phyloP scores from a whole-genome alignment of 768 basidiomycete species.

The Neoboletus brunneissimus region DNA sequence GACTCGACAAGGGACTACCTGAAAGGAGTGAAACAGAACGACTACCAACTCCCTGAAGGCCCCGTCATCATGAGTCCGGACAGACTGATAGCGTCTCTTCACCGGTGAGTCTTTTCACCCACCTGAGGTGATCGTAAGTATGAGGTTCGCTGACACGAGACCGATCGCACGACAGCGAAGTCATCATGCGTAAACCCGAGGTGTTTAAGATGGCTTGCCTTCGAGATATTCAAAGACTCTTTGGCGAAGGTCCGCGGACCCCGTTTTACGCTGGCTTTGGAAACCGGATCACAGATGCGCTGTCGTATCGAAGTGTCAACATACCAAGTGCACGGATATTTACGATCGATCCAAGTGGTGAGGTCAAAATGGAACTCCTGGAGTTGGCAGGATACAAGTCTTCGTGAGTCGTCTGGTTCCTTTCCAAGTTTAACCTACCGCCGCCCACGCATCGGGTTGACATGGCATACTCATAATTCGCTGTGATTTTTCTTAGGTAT shows the following conservation, averaged over 20 bases:
- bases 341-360: conserved; percentile 92
- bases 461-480: not conserved
- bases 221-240: conserved; percentile 89
- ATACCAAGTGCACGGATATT: conserved; percentile 94
- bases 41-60: conserved; percentile 95
- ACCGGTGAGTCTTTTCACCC: conserved; percentile 61
- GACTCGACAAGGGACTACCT: conserved; percentile 95
- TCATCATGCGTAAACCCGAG: conserved; percentile 98
- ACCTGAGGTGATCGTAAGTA: not conserved
- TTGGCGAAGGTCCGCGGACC: conserved; percentile 65
- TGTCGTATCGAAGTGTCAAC: conserved; percentile 96
- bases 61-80: conserved; percentile 99
- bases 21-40: conserved; percentile 90
- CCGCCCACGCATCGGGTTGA: not conserved
- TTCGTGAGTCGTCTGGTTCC: conserved; percentile 52
- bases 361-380: conserved; percentile 96
- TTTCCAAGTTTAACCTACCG: not conserved
- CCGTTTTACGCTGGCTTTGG: conserved; percentile 98
- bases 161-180: conserved; percentile 58
- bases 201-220: conserved; percentile 99
- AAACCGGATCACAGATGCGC: conserved; percentile 95
- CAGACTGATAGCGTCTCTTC: conserved; percentile 87
- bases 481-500: conserved; percentile 51
- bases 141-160: not conserved
- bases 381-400: conserved; percentile 97